These are phyloP conservation scores for Penicillium sp. DNA, from an alignment of 2,329 filamentous ascomycete species.

Conservation along the genomic window DNA sequence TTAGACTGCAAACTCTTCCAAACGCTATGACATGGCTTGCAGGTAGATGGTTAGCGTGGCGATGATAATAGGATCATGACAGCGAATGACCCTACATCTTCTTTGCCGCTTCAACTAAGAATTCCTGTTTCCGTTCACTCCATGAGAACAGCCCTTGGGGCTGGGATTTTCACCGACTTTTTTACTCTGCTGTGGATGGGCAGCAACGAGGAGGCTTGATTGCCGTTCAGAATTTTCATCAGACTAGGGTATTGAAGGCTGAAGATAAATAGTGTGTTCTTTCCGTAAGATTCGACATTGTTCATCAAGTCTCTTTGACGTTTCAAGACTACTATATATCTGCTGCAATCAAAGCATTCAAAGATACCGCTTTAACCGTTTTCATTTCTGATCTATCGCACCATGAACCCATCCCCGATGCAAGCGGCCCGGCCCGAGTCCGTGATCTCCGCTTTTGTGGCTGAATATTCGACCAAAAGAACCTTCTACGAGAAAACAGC, in stretches of 20 bases:
- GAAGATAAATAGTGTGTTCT: not conserved
- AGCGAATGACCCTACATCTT: not conserved
- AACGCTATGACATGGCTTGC: not conserved
- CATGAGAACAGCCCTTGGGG: not conserved
- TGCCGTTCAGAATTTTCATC: not conserved
- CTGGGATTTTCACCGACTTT: not conserved
- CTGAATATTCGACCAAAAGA: not conserved
- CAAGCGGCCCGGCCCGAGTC: not conserved
- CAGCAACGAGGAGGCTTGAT: not conserved
- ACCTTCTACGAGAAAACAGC: not conserved
- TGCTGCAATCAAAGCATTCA: not conserved
- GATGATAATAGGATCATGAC: not conserved
- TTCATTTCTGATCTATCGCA: not conserved
- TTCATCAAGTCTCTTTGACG: not conserved
- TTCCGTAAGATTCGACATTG: not conserved
- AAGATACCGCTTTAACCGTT: not conserved
- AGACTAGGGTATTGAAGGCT: not conserved
- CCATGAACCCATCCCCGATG: not conserved
- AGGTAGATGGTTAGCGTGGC: not conserved
- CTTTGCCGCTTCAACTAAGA: not conserved
- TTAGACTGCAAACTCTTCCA: not conserved
- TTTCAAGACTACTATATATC: not conserved
- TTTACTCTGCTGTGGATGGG: not conserved
- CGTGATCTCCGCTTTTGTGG: not conserved
- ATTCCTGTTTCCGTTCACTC: not conserved